Conservation (phyloP, 2,329 filamentous ascomycete genomes). For the Neopestalotiopsis clavispora region DNA sequence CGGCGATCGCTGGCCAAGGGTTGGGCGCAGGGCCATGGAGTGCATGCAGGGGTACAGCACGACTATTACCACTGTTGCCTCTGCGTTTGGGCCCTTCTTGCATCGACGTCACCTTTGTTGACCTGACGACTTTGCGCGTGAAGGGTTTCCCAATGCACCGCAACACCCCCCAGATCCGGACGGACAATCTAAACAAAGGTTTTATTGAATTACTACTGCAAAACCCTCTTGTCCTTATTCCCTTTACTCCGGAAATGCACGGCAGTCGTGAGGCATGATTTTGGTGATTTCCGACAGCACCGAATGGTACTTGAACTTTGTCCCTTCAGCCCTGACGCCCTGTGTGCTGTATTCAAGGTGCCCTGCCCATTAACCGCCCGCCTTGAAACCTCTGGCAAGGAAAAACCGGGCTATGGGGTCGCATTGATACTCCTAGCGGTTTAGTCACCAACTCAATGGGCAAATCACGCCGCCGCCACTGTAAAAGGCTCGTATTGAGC, state of each 20-base stretch:
- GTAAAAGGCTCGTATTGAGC: not conserved
- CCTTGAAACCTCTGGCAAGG: not conserved
- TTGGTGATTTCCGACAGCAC: not conserved
- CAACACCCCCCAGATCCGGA: not conserved
- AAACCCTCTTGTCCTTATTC: not conserved
- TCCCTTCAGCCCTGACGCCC: not conserved
- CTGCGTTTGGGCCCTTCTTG: not conserved
- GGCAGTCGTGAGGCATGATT: not conserved
- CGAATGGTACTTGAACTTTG: too few species aligned
- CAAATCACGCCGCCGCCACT: not conserved
- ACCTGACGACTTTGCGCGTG: not conserved
- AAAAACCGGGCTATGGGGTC: not conserved
- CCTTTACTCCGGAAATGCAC: not conserved
- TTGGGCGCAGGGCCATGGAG: not conserved
- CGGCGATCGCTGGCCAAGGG: not conserved
- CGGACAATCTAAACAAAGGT: not conserved
- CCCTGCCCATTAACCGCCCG: not conserved
- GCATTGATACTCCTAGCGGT: not conserved
- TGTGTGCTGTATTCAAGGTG: not conserved
- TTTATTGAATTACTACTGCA: not conserved
- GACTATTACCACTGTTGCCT: not conserved
- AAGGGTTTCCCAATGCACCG: not conserved
- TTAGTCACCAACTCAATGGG: not conserved
- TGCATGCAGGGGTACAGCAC: too few species aligned
- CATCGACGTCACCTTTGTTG: constrained; percentile 2